Conservation (phyloP, 345 rosid genomes). For the Citrus trifoliata region DNA sequence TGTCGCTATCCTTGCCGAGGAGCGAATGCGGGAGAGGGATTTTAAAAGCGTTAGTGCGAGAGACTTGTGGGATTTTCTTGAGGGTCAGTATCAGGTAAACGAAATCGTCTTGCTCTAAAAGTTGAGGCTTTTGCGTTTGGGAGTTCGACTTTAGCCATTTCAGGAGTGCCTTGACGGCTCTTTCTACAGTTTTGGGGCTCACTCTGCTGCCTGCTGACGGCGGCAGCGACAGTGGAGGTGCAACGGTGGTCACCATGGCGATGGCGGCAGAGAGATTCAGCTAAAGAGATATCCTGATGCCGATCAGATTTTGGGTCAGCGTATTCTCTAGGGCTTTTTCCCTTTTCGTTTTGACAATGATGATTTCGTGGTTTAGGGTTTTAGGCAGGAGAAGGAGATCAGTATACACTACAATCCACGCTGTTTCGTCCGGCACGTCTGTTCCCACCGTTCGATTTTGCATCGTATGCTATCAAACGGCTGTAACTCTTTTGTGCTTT, state of each 20-base stretch:
- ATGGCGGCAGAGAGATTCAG: not conserved
- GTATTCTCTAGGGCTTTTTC: not conserved
- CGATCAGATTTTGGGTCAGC: not conserved
- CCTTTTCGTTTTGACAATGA: not conserved
- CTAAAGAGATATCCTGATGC: not conserved
- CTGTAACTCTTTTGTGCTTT: not conserved
- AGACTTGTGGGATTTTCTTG: conserved; percentile 61
- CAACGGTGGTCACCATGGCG: conserved; percentile 1
- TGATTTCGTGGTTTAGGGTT: not conserved
- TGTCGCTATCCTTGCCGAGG: conserved; percentile 23
- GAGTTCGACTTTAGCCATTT: conserved; percentile 52
- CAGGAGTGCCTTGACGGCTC: conserved; percentile 45
- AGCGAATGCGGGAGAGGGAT: conserved; percentile 53
- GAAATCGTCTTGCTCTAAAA: conserved; percentile 67
- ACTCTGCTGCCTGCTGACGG: conserved; percentile 16
- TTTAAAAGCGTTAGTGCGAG: conserved; percentile 52
- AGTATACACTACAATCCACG: not conserved
- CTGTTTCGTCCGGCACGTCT: not conserved
- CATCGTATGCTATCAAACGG: not conserved
- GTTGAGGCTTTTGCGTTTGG: conserved; percentile 51
- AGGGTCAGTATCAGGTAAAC: conserved; percentile 54
- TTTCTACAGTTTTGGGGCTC: conserved; percentile 33
- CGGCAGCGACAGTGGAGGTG: not conserved
- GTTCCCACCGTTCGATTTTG: not conserved
- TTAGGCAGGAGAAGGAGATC: not conserved